These are phyloP conservation scores for Aspergillus niger DNA, from an alignment of 2,329 filamentous ascomycete species.

Conservation along the genomic window DNA sequence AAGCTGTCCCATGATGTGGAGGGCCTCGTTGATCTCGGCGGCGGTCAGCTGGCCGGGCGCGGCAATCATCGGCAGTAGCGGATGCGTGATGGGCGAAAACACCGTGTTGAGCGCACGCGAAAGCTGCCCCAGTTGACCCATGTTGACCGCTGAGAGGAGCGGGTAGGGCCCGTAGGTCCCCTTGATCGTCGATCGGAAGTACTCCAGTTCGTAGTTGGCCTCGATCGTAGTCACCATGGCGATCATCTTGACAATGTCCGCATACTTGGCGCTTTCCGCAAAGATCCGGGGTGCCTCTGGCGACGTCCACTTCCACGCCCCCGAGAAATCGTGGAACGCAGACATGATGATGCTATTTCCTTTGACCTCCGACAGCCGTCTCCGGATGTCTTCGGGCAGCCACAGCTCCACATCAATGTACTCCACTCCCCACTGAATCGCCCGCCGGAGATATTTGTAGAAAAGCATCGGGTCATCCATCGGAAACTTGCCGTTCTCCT, in stretches of 20 bases:
- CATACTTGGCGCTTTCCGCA: constrained; percentile 69
- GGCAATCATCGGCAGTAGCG: constrained; percentile 78
- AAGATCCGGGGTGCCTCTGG: constrained; percentile 72
- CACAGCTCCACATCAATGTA: constrained; percentile 89
- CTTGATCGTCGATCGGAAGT: constrained; percentile 77
- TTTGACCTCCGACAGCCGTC: constrained; percentile 66
- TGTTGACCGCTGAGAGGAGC: constrained; percentile 80
- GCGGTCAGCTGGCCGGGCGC: constrained; percentile 84
- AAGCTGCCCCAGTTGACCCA: constrained; percentile 83
- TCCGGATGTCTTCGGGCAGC: constrained; percentile 75
- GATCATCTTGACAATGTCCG: constrained; percentile 91
- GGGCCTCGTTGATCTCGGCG: constrained; percentile 78
- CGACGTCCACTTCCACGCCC: constrained; percentile 80
- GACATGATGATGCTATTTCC: constrained; percentile 85
- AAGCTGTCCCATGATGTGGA: constrained; percentile 77
- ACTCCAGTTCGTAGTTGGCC: constrained; percentile 87
- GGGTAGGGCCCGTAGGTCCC: constrained; percentile 66
- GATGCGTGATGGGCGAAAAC: constrained; percentile 86
- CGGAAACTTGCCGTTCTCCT: constrained; percentile 80
- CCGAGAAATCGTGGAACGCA: constrained; percentile 88
- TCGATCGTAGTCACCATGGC: constrained; percentile 77
- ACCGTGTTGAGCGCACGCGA: constrained; percentile 82
- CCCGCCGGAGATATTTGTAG: constrained; percentile 77
- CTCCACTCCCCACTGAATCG: constrained; percentile 86
- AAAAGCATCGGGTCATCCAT: constrained; percentile 77